phyloP scores from a whole-genome alignment of 257 asterid species.

The Penstemon davidsonii region DNA sequence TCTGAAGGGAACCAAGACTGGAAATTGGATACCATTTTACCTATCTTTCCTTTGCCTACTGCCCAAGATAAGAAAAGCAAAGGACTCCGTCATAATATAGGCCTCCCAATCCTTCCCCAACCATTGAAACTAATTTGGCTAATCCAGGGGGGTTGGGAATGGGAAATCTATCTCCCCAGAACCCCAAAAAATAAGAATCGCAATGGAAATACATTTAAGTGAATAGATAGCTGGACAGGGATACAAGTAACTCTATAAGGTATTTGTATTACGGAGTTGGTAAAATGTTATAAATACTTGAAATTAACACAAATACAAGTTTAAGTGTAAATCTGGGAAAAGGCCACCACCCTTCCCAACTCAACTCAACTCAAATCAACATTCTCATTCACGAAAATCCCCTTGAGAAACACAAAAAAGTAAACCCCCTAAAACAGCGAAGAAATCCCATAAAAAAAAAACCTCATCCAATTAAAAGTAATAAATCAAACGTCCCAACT shows the following conservation, averaged over 20 bases:
- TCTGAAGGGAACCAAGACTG: conserved; percentile 26
- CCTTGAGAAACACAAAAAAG: not conserved
- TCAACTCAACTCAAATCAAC: conserved; percentile 20
- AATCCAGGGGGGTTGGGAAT: conserved; percentile 12
- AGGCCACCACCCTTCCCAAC: conserved; percentile 22
- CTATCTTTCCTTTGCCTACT: not conserved
- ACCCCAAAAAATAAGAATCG: not conserved
- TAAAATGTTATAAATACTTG: conserved; percentile 11
- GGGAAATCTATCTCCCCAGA: not conserved
- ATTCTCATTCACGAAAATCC: conserved; percentile 7
- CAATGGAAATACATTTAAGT: conserved; percentile 11
- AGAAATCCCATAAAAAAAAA: not conserved
- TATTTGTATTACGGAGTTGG: not conserved
- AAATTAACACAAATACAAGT: conserved; percentile 7
- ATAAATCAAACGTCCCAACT: conserved; percentile 26
- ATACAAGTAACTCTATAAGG: not conserved
- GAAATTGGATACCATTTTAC: conserved; percentile 19
- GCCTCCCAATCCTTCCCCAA: conserved; percentile 22
- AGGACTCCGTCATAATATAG: conserved; percentile 7
- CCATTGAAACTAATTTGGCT: not conserved
- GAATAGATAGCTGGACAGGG: conserved; percentile 19
- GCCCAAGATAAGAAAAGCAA: conserved; percentile 23
- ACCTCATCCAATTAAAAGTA: conserved; percentile 20
- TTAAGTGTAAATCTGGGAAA: no score
- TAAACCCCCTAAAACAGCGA: not conserved